phyloP scores from a whole-genome alignment of 106 monocot genomes.

The Acorus calamus region DNA sequence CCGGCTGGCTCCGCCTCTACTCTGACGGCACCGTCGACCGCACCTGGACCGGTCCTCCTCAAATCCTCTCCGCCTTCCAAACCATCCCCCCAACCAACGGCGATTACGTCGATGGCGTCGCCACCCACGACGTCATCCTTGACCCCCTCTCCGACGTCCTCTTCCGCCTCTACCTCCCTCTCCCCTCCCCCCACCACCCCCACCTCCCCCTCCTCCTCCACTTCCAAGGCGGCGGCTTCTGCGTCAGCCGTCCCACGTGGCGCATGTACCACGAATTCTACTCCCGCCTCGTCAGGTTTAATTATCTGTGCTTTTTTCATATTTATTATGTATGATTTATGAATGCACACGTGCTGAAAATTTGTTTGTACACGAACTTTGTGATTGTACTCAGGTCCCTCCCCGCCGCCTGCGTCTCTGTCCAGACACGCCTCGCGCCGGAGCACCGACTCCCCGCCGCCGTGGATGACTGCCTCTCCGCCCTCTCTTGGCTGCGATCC shows the following conservation, averaged over 20 bases:
- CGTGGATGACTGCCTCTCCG: conserved; percentile 28
- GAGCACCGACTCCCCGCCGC: conserved; percentile 79
- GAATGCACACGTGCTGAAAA: no score
- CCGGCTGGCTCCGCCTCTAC: conserved; percentile 69
- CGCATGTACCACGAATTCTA: conserved; percentile 86
- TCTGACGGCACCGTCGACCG: conserved; percentile 86
- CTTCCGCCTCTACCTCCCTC: conserved; percentile 62
- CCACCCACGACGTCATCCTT: conserved; percentile 41
- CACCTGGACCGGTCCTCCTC: conserved; percentile 68
- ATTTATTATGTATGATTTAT: no score
- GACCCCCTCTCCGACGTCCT: conserved; percentile 16
- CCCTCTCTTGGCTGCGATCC: conserved; percentile 49
- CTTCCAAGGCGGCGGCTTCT: conserved; percentile 92
- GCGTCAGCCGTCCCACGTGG: conserved; percentile 56
- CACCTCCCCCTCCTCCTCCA: conserved; percentile 52
- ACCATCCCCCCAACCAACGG: conserved; percentile 25
- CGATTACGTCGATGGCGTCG: conserved; percentile 30
- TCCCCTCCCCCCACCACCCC: neutral
- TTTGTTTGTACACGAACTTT: no score
- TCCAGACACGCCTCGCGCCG: conserved; percentile 61
- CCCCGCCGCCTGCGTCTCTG: conserved; percentile 47
- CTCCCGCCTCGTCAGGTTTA: conserved; percentile 36
- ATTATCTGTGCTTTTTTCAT: no score
- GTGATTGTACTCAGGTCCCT: neutral
- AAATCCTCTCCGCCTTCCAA: conserved; percentile 41